Base-by-base conservation (phyloP, 257 asterid species). In the Solanum commersonii region DNA sequence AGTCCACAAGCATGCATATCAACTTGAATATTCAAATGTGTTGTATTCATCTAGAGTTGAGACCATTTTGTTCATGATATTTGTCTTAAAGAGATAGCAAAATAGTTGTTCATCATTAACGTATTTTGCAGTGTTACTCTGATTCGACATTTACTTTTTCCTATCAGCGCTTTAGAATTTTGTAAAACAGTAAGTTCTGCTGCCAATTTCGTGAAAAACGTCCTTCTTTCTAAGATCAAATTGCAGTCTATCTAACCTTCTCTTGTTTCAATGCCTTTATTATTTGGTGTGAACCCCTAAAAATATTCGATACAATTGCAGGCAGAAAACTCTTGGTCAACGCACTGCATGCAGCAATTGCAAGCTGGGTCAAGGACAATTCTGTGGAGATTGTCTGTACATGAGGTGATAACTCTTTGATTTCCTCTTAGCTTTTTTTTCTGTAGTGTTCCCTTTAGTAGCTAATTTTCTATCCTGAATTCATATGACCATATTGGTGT, bases 371-470 rank as follows among this genome's bases (percentile, higher is more conserved):
- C 65, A 89, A 6, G 96, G 98, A 78, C 96, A 94, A 89, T 67
- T 95, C 18, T 95, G 98, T 91, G 98, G 98, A 91, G 98, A 95
- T 90, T 95, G 96, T 92, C 90, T 95, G 33, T 93, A 90, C 94
- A 93, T 25, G 91, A 94, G 98, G 98, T 95, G 87, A 74, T 84
- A 88, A 70, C 81, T 63, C 82, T 33, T 31, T 18, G 63, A 87
- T 76, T 22, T 16, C 85, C 16, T 84, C 31, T 9, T 16, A 6
- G 70, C 20, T n/a, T 10, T 42, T 59, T 85, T 88, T 2, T 65
- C 20, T 83, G 33, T 15, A 4, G 67, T 15, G 12, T 79, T 79
- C 37, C 15, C 37, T 42, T 79, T 44, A 7, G 38, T 79, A 15
- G 84, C 25, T 79, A 79, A 44, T 0, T 25, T 44, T 44, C 67